Evolutionary conservation across 768 basidiomycete species (phyloP).

Genomic region (Lentinus brumalis): DNA sequence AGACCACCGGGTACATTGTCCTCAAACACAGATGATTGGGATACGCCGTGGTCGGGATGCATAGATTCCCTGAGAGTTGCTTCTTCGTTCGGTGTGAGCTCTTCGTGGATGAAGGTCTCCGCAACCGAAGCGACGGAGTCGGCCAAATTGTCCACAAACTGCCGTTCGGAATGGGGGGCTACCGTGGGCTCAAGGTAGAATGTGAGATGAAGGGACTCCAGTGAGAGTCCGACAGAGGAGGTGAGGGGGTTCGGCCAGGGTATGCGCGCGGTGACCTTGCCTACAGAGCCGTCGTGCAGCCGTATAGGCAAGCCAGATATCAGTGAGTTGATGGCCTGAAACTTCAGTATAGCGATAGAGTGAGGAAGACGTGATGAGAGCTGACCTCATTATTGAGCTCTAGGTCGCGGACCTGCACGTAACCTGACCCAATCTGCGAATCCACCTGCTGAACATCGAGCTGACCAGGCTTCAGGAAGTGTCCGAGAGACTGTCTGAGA

Average conservation of each 20-base stretch:
- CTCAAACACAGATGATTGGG: constrained; percentile 22
- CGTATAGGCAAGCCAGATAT: constrained; percentile 65
- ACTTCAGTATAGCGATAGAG: constrained; percentile 14
- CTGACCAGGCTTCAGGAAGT: constrained; percentile 86
- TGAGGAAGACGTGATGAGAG: constrained; percentile 25
- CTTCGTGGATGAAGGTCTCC: constrained; percentile 84
- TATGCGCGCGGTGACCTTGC: constrained; percentile 74
- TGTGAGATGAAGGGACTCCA: constrained; percentile 69
- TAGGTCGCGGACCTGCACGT: constrained; percentile 82
- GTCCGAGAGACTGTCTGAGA: constrained; percentile 80
- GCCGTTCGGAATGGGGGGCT: constrained; percentile 17
- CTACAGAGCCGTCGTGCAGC: constrained; percentile 71
- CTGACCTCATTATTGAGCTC: constrained; percentile 76
- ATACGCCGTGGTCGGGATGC: constrained; percentile 43
- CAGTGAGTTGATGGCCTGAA: constrained; percentile 77
- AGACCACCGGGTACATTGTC: constrained; percentile 70
- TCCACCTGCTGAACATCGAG: constrained; percentile 86
- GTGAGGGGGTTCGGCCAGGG: constrained; percentile 86
- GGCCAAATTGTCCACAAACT: constrained; percentile 49
- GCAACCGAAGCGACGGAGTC: constrained; percentile 85
- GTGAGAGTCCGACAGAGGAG: constrained; percentile 67
- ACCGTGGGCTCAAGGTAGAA: constrained; percentile 47
- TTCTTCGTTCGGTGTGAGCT: constrained; percentile 73
- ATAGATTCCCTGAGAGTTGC: constrained; percentile 71
- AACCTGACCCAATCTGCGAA: constrained; percentile 90